Conservation (phyloP, 805 yeast genomes). For the Torulaspora maleeae region DNA sequence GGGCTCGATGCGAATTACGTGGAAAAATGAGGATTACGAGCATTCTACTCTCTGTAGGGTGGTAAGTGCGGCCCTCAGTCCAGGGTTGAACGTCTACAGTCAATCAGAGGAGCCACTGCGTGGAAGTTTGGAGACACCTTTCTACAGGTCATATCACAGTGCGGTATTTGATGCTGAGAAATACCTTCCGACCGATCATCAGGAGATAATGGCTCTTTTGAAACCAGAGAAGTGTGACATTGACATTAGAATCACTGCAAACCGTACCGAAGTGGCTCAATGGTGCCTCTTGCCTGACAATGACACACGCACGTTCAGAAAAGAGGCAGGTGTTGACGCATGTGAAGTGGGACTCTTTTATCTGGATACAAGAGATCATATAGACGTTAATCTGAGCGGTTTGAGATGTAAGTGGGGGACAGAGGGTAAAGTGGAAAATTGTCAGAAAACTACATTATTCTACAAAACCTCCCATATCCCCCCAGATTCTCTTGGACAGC, state of each 20-base stretch:
- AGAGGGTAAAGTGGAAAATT: constrained; percentile 19
- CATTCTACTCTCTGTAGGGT: not conserved
- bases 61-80: constrained; percentile 14
- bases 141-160: constrained; percentile 16
- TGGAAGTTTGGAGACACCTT: constrained; percentile 11
- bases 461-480: constrained; percentile 17
- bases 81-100: constrained; percentile 23
- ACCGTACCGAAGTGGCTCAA: constrained; percentile 19
- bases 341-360: constrained; percentile 31
- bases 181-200: constrained; percentile 2
- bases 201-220: not conserved
- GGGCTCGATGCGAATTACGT: constrained; percentile 15
- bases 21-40: constrained; percentile 7
- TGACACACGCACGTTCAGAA: constrained; percentile 6
- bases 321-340: constrained; percentile 9
- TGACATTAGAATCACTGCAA: constrained; percentile 3
- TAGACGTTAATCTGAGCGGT: constrained; percentile 27
- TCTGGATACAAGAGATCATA: constrained; percentile 21
- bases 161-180: constrained; percentile 5
- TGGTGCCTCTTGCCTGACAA: constrained; percentile 14
- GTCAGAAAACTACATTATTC: constrained; percentile 29
- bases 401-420: constrained; percentile 29
- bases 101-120: not conserved
- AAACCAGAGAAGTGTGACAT: constrained; percentile 10
- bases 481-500: not conserved